Evolutionary conservation across 2,329 filamentous ascomycete genomes (phyloP), one percentile per base, ranked within the genome.

Genomic region (Nakataea oryzae): DNA sequence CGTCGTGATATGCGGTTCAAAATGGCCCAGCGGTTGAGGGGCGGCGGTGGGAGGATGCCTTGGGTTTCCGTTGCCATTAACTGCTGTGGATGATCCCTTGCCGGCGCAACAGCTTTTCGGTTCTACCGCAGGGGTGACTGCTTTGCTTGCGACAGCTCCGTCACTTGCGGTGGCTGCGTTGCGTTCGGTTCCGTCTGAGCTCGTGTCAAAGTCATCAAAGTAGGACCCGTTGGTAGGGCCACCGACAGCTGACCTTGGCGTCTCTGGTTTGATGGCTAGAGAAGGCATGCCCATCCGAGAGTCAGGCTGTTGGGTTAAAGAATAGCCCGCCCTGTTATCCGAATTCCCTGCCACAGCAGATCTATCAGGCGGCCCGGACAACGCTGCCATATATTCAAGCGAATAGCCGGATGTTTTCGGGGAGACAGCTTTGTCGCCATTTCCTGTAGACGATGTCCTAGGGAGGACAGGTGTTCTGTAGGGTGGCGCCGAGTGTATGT

Each of bases 401-500:
- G 57, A 21, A 26, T 26, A 32, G 21, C n/a, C 26, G 34, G 32
- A 21, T 59, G 28, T 27, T 12, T n/a, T 17, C 21, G 32, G 30
- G 17, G 58, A 12, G 34, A 47, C 28, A 2, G 34, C 27, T 12
- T 54, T 47, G 7, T 59, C 58, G 24, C 58, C 34, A 28, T n/a
- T 41, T 13, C n/a, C 34, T 11, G 8, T 3, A 3, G 21, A n/a
- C 41, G 21, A 12, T 9, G n/a, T 50, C 54, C 24, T 56, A 24
- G 26, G 24, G 24, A 27, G 24, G 24, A 56, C 7, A 5, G 54
- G 54, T 7, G 54, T 57, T 50, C 62, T 65, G 57, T 62, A 61
- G 21, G 59, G 69, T 28, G 71, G 69, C 54, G 73, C 68, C 3
- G 75, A 70, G 57, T 81, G 62, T 58, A 84, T 71, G 67, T 83